Percentiles rank a stretch among this genome's conserved stretches.
phyloP scores from a whole-genome alignment of 768 basidiomycete species.

The Calocera cornea region DNA sequence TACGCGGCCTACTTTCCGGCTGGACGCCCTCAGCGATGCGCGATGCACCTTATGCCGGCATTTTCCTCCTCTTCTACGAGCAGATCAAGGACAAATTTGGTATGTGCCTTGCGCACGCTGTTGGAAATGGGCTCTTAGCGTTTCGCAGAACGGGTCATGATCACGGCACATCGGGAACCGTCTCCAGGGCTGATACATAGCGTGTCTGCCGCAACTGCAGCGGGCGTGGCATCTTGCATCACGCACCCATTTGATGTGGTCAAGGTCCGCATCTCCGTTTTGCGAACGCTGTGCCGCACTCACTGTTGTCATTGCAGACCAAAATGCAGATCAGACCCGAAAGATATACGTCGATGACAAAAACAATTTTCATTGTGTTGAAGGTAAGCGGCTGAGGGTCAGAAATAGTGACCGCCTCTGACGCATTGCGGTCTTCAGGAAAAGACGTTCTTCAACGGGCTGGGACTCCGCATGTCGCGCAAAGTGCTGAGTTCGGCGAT shows the following conservation, averaged over 20 bases:
- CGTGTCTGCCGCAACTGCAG: slow-evolving; percentile 43
- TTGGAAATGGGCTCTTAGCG: background rate
- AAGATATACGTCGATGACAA: slow-evolving; percentile 55
- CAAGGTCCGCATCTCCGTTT: slow-evolving; percentile 43
- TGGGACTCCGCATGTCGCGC: slow-evolving; percentile 64
- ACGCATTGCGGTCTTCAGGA: background rate
- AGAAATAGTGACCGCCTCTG: background rate
- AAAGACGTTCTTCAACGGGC: slow-evolving; percentile 67
- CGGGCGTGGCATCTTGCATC: slow-evolving; percentile 65
- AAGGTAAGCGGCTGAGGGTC: slow-evolving; percentile 33
- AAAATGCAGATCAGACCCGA: slow-evolving; percentile 80
- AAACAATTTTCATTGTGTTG: slow-evolving; percentile 55
- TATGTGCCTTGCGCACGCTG: slow-evolving; percentile 23
- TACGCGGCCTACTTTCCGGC: slow-evolving; percentile 71
- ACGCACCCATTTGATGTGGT: slow-evolving; percentile 93
- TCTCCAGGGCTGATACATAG: background rate
- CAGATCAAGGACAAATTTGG: slow-evolving; percentile 62
- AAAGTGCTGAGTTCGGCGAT: slow-evolving; percentile 84
- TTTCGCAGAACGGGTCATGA: background rate
- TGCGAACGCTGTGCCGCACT: background rate
- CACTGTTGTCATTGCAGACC: slow-evolving; percentile 37
- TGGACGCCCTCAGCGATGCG: slow-evolving; percentile 78
- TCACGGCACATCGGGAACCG: background rate
- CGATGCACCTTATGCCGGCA: slow-evolving; percentile 86
- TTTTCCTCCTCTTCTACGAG: slow-evolving; percentile 83